These are phyloP conservation scores for Colletotrichum australisinense DNA, from an alignment of 2,329 filamentous ascomycete genomes.

Conservation along the genomic window DNA sequence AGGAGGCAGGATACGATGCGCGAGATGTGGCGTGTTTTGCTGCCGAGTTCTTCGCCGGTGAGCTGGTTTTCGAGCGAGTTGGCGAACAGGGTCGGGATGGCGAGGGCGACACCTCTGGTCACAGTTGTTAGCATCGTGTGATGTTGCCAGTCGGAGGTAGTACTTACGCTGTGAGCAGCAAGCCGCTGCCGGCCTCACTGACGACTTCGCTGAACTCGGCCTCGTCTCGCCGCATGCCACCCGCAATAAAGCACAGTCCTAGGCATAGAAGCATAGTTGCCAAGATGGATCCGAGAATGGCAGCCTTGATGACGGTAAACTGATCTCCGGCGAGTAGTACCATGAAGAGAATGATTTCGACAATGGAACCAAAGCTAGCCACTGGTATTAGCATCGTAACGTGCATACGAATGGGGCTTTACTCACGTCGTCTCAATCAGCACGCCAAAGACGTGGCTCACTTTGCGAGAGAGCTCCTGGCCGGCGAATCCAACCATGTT, in stretches of 20 bases:
- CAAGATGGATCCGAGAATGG: slow-evolving; percentile 85
- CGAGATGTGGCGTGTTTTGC: slow-evolving; percentile 73
- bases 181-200: slow-evolving; percentile 81
- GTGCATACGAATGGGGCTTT: no score
- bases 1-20: slow-evolving; percentile 78
- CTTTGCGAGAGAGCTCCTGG: slow-evolving; percentile 70
- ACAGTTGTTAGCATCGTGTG: not conserved
- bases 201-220: slow-evolving; percentile 80
- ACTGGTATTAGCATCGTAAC: not conserved
- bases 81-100: slow-evolving; percentile 67
- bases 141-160: slow-evolving; percentile 18
- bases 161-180: slow-evolving; percentile 82
- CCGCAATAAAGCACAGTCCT: slow-evolving; percentile 83
- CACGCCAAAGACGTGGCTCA: slow-evolving; percentile 78
- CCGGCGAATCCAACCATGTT: slow-evolving; percentile 82
- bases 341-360: slow-evolving; percentile 88
- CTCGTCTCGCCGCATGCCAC: slow-evolving; percentile 75
- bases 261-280: slow-evolving; percentile 86
- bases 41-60: slow-evolving; percentile 52
- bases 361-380: slow-evolving; percentile 72
- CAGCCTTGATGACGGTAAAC: slow-evolving; percentile 82
- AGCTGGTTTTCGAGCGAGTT: slow-evolving; percentile 47
- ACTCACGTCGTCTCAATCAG: slow-evolving; percentile 67
- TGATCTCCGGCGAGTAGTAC: slow-evolving; percentile 69
- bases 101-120: slow-evolving; percentile 47